These are phyloP conservation scores for Pseudotsuga menziesii DNA, from an alignment of 75 land plant species.

Conservation along the genomic window DNA sequence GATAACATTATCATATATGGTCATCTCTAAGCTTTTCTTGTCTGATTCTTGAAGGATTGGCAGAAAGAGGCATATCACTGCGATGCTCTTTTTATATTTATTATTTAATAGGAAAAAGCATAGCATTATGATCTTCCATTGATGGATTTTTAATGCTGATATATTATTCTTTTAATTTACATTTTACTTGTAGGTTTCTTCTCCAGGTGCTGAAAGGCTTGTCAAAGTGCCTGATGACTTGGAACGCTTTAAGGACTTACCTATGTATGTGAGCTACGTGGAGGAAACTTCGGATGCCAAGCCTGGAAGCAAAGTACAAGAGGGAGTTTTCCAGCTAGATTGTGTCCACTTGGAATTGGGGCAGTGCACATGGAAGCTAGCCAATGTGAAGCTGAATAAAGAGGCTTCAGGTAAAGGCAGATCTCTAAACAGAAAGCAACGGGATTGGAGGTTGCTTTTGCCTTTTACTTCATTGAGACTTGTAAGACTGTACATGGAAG, in stretches of 20 bases:
- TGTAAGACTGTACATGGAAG: constrained; percentile 56
- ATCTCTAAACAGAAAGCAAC: constrained; percentile 67
- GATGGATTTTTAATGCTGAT: neutral
- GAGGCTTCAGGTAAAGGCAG: constrained; percentile 65
- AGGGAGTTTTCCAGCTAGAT: constrained; percentile 59
- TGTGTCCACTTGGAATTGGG: constrained; percentile 42
- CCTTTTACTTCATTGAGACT: constrained; percentile 37
- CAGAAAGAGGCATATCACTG: neutral
- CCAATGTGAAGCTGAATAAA: constrained; percentile 76
- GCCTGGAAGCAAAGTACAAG: constrained; percentile 16
- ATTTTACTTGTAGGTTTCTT: constrained; percentile 63
- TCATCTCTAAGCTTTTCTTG: neutral
- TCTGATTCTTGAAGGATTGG: neutral
- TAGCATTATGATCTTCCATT: neutral
- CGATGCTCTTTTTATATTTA: neutral
- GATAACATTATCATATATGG: neutral
- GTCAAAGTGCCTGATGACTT: constrained; percentile 77
- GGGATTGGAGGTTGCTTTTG: constrained; percentile 64
- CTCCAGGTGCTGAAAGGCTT: constrained; percentile 90
- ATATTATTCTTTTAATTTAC: too few species aligned
- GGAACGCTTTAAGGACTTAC: constrained; percentile 72
- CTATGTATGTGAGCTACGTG: constrained; percentile 67
- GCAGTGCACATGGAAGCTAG: constrained; percentile 68
- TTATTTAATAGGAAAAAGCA: neutral
- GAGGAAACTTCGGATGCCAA: constrained; percentile 19